Evolutionary conservation across 108 stramenopile genomes (phyloP), one percentile per base, ranked within the genome.

Genomic region (Halocafeteria seosinensis): DNA sequence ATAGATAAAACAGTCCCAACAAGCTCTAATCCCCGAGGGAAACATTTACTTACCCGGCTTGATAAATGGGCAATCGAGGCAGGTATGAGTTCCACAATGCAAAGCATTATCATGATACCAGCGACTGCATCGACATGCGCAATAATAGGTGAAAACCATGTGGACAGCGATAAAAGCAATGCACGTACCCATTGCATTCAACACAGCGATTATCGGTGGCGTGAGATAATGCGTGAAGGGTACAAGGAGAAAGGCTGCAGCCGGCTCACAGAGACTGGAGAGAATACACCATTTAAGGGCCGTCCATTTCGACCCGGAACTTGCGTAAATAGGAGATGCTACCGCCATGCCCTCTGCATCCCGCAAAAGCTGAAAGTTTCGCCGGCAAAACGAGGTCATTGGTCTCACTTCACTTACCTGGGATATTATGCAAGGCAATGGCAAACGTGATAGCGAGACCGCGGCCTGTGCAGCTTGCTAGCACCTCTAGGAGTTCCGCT

Each of bases 311-410:
- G 77, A 78, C 6, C 85, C 87, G 2, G 90, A 86, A 11, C 86
- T 85, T 50, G 84, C 87, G 62, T 88, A 89, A 4, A 91, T 82
- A 3, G 90, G 90, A 38, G 89, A 71, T 33, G 87, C 84, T 13
- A 89, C 86, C 61, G 87, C 85, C 32, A 89, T 59, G 3, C 90
- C 90, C 66, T 91, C 90, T n/a, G n/a, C n/a, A n/a, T n/a, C n/a
- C n/a, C n/a, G n/a, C n/a, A n/a, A n/a, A n/a, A n/a, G n/a, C n/a
- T n/a, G n/a, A n/a, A n/a, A n/a, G n/a, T n/a, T n/a, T n/a, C n/a
- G n/a, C n/a, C n/a, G n/a, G n/a, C n/a, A n/a, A n/a, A n/a, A n/a
- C n/a, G n/a, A n/a, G n/a, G n/a, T n/a, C n/a, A n/a, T n/a, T n/a
- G n/a, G n/a, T n/a, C n/a, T n/a, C n/a, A n/a, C n/a, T n/a, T n/a